phyloP scores from a whole-genome alignment of 2,329 filamentous ascomycete species.

The Catunica adiposa region DNA sequence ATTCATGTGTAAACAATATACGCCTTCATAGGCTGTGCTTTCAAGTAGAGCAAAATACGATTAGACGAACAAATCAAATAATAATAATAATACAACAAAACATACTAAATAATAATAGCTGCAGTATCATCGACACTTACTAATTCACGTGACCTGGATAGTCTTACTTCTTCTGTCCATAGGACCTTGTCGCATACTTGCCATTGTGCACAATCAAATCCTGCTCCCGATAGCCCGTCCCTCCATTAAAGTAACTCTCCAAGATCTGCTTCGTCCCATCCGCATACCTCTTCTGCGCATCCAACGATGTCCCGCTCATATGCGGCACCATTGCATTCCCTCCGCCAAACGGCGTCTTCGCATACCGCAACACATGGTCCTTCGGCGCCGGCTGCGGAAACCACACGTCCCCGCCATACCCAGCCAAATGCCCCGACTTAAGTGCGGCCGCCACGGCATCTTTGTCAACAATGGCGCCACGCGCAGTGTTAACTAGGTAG shows the following conservation, averaged over 20 bases:
- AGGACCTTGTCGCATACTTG: slow-evolving; percentile 89
- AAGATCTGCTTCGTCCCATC: slow-evolving; percentile 79
- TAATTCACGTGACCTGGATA: slow-evolving; percentile 28
- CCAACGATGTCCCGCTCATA: slow-evolving; percentile 98
- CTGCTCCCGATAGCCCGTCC: slow-evolving; percentile 72
- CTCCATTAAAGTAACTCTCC: slow-evolving; percentile 75
- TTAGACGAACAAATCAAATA: not conserved
- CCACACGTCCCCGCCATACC: slow-evolving; percentile 84
- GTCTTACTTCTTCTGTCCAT: slow-evolving; percentile 42
- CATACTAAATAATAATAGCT: not conserved
- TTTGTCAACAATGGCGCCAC: slow-evolving; percentile 47
- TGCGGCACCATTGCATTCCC: slow-evolving; percentile 98
- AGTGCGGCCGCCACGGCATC: slow-evolving; percentile 41
- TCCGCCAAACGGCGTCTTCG: slow-evolving; percentile 86
- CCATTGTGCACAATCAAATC: slow-evolving; percentile 83
- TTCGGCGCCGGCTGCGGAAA: slow-evolving; percentile 92
- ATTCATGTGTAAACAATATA: not conserved
- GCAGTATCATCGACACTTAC: not conserved
- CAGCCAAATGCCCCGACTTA: slow-evolving; percentile 63
- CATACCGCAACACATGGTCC: slow-evolving; percentile 84
- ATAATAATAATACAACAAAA: not conserved
- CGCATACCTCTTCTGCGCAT: slow-evolving; percentile 87
- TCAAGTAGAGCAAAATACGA: not conserved
- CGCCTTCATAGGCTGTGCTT: not conserved
- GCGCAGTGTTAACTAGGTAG: slow-evolving; percentile 51